These are phyloP conservation scores for Acanthamoeba quina DNA, from an alignment of 208 protist genomes.

Conservation along the genomic window DNA sequence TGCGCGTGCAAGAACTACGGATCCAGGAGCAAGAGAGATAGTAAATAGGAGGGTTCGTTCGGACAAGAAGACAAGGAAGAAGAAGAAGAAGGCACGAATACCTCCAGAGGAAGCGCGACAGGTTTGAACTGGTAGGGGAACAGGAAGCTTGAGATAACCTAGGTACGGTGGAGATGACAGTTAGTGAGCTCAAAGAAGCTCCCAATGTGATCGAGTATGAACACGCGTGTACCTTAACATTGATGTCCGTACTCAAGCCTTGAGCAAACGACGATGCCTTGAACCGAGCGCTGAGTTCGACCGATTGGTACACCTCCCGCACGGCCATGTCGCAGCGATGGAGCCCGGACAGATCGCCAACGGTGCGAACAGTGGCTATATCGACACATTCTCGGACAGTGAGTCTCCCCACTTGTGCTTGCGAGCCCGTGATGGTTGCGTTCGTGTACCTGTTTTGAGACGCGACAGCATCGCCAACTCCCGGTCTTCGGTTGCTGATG, in stretches of 20 bases:
- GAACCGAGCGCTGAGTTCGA: background rate
- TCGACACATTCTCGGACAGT: background rate
- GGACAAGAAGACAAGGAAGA: no score
- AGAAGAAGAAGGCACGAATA: background rate
- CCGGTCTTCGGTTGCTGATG: background rate
- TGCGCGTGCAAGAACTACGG: background rate
- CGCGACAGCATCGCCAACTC: constrained; percentile 3
- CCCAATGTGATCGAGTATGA: no score
- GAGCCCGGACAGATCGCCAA: background rate
- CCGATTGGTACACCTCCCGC: background rate
- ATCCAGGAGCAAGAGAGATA: no score
- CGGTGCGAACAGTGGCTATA: background rate
- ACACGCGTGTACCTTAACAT: background rate
- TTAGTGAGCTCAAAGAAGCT: no score
- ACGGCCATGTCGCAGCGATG: background rate
- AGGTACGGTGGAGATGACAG: no score
- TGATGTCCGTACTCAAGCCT: background rate
- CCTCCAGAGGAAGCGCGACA: background rate
- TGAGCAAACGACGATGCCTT: background rate
- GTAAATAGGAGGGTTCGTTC: background rate
- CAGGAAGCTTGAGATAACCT: background rate
- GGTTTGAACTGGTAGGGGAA: background rate
- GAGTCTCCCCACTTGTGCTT: no score
- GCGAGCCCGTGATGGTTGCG: background rate
- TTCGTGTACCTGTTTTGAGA: background rate